Evolutionary conservation across 495 filamentous ascomycete genomes (phyloP), one percentile per base, ranked within the genome.

Genomic region (Trichocladium antarcticum): DNA sequence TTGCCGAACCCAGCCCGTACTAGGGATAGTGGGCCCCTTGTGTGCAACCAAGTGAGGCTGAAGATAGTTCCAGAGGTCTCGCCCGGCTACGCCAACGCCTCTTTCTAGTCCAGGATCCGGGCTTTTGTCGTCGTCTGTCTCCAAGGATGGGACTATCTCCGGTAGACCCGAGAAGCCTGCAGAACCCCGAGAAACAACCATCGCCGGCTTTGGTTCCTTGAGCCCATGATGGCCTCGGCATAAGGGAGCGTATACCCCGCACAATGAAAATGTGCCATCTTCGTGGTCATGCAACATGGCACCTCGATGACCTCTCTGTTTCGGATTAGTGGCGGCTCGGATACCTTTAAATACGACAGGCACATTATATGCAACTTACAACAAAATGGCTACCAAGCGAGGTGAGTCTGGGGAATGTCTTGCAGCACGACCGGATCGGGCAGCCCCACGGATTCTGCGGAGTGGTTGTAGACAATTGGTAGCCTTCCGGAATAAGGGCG

Each of bases 231-330:
- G 5, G 22, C 14, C 31, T 5, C 22, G 20, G 50, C 37, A 29
- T 49, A 37, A 9, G 27, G 20, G 7, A 45, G 57, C 20, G 32
- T 57, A 41, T 10, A n/a, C 45, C 16, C 47, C 50, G 5, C 56
- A 22, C 12, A 57, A 17, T 14, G 64, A 58, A 6, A 69, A 39
- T 0, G 65, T 71, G 0, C 68, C 66, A n/a, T 68, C 64, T 32
- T 51, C 32, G 27, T 69, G 65, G 36, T 70, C 66, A 32, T 69
- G 63, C 3, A 68, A 43, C 12, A 56, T 7, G 5, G 17, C 15
- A 1, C 48, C 47, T n/a, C 48, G 52, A 38, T 70, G 68, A 3
- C 16, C 10, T 3, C n/a, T 14, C 60, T 60, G 22, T 32, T 16
- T 11, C n/a, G n/a, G 6, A 28, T 35, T 35, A 47, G 39, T 28